A percentile compares a stretch with the other conserved stretches of the same genome.
phyloP scores from a whole-genome alignment of 352 stramenopile species.

The Phytopythium cucurbitacearum region DNA sequence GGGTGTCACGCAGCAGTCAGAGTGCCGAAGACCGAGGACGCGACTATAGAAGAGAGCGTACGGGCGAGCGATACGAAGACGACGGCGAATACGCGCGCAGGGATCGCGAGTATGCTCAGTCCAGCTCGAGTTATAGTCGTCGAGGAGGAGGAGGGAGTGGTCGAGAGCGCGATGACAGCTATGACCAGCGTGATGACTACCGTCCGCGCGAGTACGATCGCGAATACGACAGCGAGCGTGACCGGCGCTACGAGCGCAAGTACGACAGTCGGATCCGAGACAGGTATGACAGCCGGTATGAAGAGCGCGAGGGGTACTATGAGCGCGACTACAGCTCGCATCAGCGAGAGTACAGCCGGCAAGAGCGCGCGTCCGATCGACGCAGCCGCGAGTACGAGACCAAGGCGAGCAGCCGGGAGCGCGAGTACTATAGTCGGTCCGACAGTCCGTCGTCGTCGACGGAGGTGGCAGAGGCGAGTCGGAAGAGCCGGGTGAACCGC shows the following conservation, averaged over 20 bases:
- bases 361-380: slow-evolving; percentile 20
- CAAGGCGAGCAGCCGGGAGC: background rate
- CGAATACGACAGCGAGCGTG: slow-evolving; percentile 4
- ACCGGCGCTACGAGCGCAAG: slow-evolving; percentile 32
- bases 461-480: background rate
- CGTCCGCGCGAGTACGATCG: slow-evolving; percentile 8
- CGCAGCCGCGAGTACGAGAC: slow-evolving; percentile 3
- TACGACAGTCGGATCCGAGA: slow-evolving; percentile 8
- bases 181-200: slow-evolving; percentile 8
- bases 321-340: slow-evolving; percentile 20
- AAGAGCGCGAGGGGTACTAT: slow-evolving; percentile 26
- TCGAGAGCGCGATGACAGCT: background rate
- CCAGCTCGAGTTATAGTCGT: too few species aligned
- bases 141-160: too few species aligned
- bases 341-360: slow-evolving; percentile 4
- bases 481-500: slow-evolving; percentile 25
- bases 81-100: too few species aligned
- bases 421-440: slow-evolving; percentile 5
- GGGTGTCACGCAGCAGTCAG: too few species aligned
- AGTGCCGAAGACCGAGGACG: too few species aligned
- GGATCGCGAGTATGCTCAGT: too few species aligned
- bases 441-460: slow-evolving; percentile 4
- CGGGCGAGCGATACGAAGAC: too few species aligned
- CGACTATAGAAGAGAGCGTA: too few species aligned
- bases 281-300: slow-evolving; percentile 10